phyloP scores from a whole-genome alignment of 2,329 filamentous ascomycete species.

The Fusarium domesticum region DNA sequence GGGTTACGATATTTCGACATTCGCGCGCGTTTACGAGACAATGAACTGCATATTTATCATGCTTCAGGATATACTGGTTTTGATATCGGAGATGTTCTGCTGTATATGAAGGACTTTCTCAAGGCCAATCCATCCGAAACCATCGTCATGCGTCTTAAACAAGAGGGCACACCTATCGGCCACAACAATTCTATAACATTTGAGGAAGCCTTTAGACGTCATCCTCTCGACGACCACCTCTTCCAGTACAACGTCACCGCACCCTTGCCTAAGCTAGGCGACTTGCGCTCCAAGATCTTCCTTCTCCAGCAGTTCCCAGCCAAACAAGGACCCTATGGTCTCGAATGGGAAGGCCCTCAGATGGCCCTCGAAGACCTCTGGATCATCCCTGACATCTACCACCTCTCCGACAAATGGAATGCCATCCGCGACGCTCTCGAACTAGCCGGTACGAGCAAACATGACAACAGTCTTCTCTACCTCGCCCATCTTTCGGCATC shows the following conservation, averaged over 20 bases:
- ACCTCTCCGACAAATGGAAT: constrained; percentile 47
- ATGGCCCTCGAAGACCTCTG: constrained; percentile 48
- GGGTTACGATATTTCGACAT: constrained; percentile 52
- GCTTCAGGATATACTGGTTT: constrained; percentile 44
- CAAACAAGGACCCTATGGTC: constrained; percentile 37
- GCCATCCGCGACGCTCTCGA: constrained; percentile 42
- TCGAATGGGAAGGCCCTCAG: constrained; percentile 43
- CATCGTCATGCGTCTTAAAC: constrained; percentile 50
- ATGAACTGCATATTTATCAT: constrained; percentile 48
- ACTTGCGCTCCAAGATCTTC: constrained; percentile 45
- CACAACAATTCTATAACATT: constrained; percentile 39
- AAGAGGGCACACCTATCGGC: constrained; percentile 42
- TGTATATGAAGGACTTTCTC: constrained; percentile 45
- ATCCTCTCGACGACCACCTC: constrained; percentile 38
- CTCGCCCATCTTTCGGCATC: constrained; percentile 48
- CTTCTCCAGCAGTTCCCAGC: constrained; percentile 47
- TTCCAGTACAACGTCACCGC: constrained; percentile 32
- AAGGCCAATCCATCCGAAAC: constrained; percentile 44
- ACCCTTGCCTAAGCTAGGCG: constrained; percentile 44
- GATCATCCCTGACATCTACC: constrained; percentile 42
- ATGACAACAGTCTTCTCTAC: constrained; percentile 40
- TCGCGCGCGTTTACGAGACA: constrained; percentile 42
- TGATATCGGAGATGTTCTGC: constrained; percentile 42
- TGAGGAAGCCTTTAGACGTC: constrained; percentile 43
- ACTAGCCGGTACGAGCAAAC: constrained; percentile 33